Base-by-base conservation (phyloP, 2,329 filamentous ascomycete species). In the Xylariaceae sp. region DNA sequence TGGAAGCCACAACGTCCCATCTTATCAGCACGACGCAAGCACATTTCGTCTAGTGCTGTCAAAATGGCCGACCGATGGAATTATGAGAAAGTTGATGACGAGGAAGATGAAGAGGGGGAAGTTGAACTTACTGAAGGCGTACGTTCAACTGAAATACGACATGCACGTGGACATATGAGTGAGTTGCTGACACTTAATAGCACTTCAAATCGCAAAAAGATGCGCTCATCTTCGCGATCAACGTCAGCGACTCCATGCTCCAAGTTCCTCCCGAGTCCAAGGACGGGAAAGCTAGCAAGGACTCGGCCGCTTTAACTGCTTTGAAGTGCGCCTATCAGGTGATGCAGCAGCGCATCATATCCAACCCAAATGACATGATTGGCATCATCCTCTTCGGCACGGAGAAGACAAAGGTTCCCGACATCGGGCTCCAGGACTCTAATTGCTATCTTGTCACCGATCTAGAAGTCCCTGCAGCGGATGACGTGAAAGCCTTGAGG, bases 281-380 rank as follows among this genome's bases (percentile, higher is more conserved):
- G 61, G 82, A 86, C 54, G 96, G 90, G 75, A 93, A 92, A 73
- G 84, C 86, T 49, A 88, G 90, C 64, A 85, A 80, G 59, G 90
- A 93, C 68, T 92, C 89, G 50, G 86, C 93, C 3, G 81, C 91
- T 0, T 82, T 88, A 55, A 92, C 93, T 13, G 92, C 94, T 3
- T 76, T 99, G 53, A 96, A 96, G 80, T 97, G 91, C 68, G 94
- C 93, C 59, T 96, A 96, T 70, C 86, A 91, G 70, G 80, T 99
- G 56, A 97, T 99, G 90, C 91, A 97, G 76, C 93, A 97, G 76
- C 90, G 94, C 67, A 97, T 99, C 74, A 97, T 99, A 68, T 93
- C 93, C 2, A 93, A 92, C 62, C 94, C 94, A 1, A 92, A 88
- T 70, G 94, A 99, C 63, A 95, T 97, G 90, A 97, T 99, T 83